Conservation (phyloP, 768 basidiomycete genomes). For the Psilocybe azurescens region DNA sequence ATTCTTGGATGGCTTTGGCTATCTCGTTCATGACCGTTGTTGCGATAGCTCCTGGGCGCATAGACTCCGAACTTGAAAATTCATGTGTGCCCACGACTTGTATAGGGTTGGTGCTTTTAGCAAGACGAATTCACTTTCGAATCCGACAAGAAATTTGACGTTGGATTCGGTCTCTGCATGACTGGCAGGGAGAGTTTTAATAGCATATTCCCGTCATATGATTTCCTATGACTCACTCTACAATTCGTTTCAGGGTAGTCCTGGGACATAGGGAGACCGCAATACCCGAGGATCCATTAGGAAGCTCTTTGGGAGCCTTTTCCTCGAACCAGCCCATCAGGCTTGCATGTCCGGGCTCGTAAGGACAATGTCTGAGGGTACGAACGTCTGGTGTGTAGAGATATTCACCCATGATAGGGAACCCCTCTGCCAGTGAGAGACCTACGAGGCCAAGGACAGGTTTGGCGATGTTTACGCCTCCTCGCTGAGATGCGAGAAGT, state of each 20-base stretch:
- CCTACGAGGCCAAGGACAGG: constrained; percentile 53
- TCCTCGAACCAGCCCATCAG: constrained; percentile 69
- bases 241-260: constrained; percentile 13
- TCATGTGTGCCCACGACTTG: constrained; percentile 50
- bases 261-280: constrained; percentile 13
- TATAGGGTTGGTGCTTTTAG: constrained; percentile 52
- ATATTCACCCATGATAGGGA: constrained; percentile 56
- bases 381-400: constrained; percentile 57
- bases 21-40: constrained; percentile 61
- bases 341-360: constrained; percentile 57
- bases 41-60: constrained; percentile 49
- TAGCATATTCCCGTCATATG: background rate
- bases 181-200: constrained; percentile 12
- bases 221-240: constrained; percentile 5
- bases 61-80: constrained; percentile 46
- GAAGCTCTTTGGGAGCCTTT: constrained; percentile 41
- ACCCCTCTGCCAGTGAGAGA: constrained; percentile 47
- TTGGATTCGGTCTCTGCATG: constrained; percentile 29
- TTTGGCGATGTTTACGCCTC: constrained; percentile 52
- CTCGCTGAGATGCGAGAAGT: constrained; percentile 50
- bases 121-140: constrained; percentile 76
- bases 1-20: constrained; percentile 48
- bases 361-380: constrained; percentile 55
- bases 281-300: constrained; percentile 23
- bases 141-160: constrained; percentile 65